Conservation (phyloP, 176 grass and related monocot species). For the Eragrostis curvula region DNA sequence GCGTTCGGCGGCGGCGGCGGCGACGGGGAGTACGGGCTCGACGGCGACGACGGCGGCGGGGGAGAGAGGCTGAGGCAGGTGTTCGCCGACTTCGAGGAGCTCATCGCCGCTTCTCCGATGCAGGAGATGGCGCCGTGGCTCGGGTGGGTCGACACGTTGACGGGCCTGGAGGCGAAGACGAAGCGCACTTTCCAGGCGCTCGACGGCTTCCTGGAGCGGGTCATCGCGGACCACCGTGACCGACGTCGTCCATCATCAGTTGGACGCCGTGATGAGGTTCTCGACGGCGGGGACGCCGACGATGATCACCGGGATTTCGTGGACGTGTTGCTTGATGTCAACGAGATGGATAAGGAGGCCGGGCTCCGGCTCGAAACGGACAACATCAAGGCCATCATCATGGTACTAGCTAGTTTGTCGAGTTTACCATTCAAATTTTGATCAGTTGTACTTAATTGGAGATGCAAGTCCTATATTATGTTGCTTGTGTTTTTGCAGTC, state of each 20-base stretch:
- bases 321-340: constrained; percentile 52
- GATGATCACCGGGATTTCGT: constrained; percentile 39
- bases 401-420: no score
- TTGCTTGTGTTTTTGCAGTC: no score
- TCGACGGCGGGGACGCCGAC: no score
- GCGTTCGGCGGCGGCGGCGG: constrained; percentile 30
- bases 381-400: constrained; percentile 48
- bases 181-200: constrained; percentile 24
- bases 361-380: constrained; percentile 14
- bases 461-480: no score
- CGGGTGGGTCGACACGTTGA: constrained; percentile 49
- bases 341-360: constrained; percentile 15
- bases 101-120: constrained; percentile 31
- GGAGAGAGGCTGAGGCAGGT: constrained; percentile 20
- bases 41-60: not conserved
- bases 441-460: no score
- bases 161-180: constrained; percentile 32
- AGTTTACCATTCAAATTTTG: no score
- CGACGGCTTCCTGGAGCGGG: constrained; percentile 41
- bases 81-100: constrained; percentile 53
- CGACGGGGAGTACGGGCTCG: not conserved
- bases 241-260: not conserved
- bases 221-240: constrained; percentile 39
- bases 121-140: constrained; percentile 59
- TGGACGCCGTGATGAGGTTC: no score